Percentiles rank a stretch among this genome's conserved stretches.
Conservation (phyloP, 164 flowering plant genomes). For the Platanus orientalis region DNA sequence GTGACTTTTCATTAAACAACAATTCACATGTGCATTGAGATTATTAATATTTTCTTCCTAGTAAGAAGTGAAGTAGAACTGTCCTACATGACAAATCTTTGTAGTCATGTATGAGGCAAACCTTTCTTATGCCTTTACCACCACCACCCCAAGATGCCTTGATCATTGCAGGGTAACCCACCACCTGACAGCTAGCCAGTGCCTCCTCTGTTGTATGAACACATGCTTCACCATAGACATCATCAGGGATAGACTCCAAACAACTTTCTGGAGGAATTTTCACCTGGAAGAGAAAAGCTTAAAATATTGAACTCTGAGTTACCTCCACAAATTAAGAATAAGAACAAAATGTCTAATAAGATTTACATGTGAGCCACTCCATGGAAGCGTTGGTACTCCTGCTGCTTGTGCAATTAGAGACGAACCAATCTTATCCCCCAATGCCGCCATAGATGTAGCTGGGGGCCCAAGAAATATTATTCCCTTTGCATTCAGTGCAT, state of each 20-base stretch:
- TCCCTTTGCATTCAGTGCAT: conserved; percentile 77
- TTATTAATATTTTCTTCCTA: not conserved
- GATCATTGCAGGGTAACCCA: conserved; percentile 99
- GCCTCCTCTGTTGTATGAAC: conserved; percentile 96
- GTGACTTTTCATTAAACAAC: not conserved
- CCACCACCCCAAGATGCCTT: conserved; percentile 99
- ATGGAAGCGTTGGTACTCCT: conserved; percentile 96
- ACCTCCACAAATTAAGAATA: conserved; percentile 1
- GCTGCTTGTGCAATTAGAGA: conserved; percentile 99
- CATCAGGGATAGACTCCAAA: conserved; percentile 77
- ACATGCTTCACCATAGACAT: conserved; percentile 82
- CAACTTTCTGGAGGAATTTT: conserved; percentile 77
- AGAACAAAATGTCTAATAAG: not conserved
- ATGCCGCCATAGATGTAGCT: conserved; percentile 83
- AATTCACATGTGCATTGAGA: not conserved
- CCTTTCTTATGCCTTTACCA: conserved; percentile 99
- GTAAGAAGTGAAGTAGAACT: not conserved
- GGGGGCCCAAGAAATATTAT: conserved; percentile 97
- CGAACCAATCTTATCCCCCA: conserved; percentile 99
- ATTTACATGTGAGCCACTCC: conserved; percentile 99
- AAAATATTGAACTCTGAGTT: not conserved
- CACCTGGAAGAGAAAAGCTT: conserved; percentile 47
- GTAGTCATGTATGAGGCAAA: conserved; percentile 20
- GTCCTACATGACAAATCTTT: not conserved
- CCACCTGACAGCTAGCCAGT: conserved; percentile 92